These are phyloP conservation scores for Ogataea sp. DNA, from an alignment of 805 yeast genomes.

Conservation along the genomic window DNA sequence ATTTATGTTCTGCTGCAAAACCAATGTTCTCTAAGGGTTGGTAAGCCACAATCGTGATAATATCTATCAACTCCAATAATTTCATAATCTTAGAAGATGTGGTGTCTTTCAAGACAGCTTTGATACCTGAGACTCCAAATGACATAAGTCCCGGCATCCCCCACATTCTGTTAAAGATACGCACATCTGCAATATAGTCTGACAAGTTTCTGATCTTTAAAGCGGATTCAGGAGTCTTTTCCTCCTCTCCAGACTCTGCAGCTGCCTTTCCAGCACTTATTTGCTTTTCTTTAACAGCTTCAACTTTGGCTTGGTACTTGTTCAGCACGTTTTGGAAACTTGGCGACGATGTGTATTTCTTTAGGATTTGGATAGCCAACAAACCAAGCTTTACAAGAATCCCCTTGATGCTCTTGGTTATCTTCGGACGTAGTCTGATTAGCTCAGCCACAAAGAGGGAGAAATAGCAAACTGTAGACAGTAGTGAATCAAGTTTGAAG, in stretches of 20 bases:
- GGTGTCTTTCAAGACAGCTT: slow-evolving; percentile 1
- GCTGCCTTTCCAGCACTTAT: too few relatives aligned
- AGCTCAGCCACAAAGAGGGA: slow-evolving; percentile 20
- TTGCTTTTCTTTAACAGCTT: too few relatives aligned
- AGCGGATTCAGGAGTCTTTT: background rate
- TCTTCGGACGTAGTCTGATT: slow-evolving; percentile 13
- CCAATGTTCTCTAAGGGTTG: slow-evolving; percentile 29
- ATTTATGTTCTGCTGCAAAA: slow-evolving; percentile 24
- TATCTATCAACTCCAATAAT: slow-evolving; percentile 17
- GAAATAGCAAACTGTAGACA: slow-evolving; percentile 26
- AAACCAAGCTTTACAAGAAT: slow-evolving; percentile 1
- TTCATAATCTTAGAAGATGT: slow-evolving; percentile 10
- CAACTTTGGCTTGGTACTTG: too few relatives aligned
- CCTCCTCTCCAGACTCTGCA: background rate
- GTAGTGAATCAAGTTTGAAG: slow-evolving; percentile 19
- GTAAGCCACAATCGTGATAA: slow-evolving; percentile 18
- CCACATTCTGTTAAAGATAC: slow-evolving; percentile 30
- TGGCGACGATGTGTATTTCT: background rate
- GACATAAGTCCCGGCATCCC: slow-evolving; percentile 22
- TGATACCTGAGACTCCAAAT: slow-evolving; percentile 13
- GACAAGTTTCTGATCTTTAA: slow-evolving; percentile 17
- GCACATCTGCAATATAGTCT: slow-evolving; percentile 24
- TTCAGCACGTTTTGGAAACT: background rate
- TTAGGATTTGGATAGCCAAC: background rate
- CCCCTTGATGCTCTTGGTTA: slow-evolving; percentile 3